Evolutionary conservation across 805 yeast species (phyloP).

Genomic region (Kodamaea neixiangensis): DNA sequence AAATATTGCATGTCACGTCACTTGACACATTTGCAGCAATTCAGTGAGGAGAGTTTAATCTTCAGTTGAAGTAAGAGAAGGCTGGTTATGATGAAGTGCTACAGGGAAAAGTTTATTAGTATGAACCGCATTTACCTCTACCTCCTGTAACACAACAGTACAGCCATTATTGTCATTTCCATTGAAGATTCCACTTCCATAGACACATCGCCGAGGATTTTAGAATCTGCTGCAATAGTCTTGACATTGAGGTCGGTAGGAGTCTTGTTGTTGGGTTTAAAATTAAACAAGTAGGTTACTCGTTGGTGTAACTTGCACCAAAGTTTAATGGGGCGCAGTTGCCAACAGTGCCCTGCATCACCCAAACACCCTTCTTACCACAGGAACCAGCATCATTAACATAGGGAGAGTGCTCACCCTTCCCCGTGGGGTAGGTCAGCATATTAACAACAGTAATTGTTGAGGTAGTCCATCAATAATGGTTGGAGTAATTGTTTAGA

Average conservation of each 20-base stretch:
- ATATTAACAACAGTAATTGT: slow-evolving; percentile 63
- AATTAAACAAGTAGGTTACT: slow-evolving; percentile 68
- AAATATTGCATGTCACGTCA: no score
- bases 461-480: slow-evolving; percentile 50
- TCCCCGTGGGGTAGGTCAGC: slow-evolving; percentile 60
- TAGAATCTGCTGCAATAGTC: slow-evolving; percentile 47
- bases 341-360: slow-evolving; percentile 70
- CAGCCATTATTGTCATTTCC: slow-evolving; percentile 67
- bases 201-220: no score
- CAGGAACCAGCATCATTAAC: slow-evolving; percentile 77
- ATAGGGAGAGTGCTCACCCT: slow-evolving; percentile 65
- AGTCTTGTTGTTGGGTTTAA: slow-evolving; percentile 67
- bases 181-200: slow-evolving; percentile 35
- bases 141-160: slow-evolving; percentile 58
- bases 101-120: slow-evolving; percentile 64
- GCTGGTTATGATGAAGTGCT: no score
- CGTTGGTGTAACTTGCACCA: slow-evolving; percentile 70
- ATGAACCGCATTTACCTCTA: slow-evolving; percentile 67
- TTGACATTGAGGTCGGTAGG: slow-evolving; percentile 44
- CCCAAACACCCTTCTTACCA: slow-evolving; percentile 68
- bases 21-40: no score
- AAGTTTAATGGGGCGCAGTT: slow-evolving; percentile 80
- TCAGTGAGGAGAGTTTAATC: no score
- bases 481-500: slow-evolving; percentile 78
- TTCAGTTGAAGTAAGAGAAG: no score